These are phyloP conservation scores for Cladosporium colombiae DNA, from an alignment of 2,329 filamentous ascomycete genomes.

Conservation along the genomic window DNA sequence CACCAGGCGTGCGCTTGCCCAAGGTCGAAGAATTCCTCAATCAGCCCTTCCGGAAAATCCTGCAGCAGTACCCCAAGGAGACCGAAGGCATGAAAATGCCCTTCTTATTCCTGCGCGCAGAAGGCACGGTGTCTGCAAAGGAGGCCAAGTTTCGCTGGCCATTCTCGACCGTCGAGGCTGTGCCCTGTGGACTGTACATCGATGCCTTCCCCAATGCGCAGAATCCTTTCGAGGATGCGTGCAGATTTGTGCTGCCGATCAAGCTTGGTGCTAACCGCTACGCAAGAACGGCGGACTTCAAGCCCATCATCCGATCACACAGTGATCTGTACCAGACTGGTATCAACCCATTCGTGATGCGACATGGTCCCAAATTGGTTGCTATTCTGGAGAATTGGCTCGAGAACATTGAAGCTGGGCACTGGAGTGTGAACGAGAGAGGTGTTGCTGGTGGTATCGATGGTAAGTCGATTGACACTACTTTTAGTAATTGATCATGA, in stretches of 20 bases:
- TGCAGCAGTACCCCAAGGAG: slow-evolving; percentile 32
- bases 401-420: slow-evolving; percentile 35
- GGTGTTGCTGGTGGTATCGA: slow-evolving; percentile 36
- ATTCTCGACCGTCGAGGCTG: slow-evolving; percentile 34
- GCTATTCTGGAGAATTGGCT: slow-evolving; percentile 38
- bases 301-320: slow-evolving; percentile 34
- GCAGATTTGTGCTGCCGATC: slow-evolving; percentile 36
- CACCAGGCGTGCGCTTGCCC: slow-evolving; percentile 36
- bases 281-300: slow-evolving; percentile 35
- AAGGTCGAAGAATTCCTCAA: slow-evolving; percentile 38
- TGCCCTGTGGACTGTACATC: slow-evolving; percentile 39
- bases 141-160: slow-evolving; percentile 39
- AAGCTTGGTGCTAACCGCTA: slow-evolving; percentile 34
- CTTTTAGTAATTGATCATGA: not conserved
- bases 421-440: slow-evolving; percentile 36
- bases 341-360: slow-evolving; percentile 37
- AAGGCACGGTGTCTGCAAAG: slow-evolving; percentile 35
- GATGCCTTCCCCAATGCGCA: slow-evolving; percentile 37
- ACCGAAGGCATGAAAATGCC: slow-evolving; percentile 38
- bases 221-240: slow-evolving; percentile 39
- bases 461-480: slow-evolving; percentile 7
- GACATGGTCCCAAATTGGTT: slow-evolving; percentile 37
- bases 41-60: slow-evolving; percentile 36
- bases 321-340: slow-evolving; percentile 37
- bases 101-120: slow-evolving; percentile 37